Percentiles rank a stretch among this genome's conserved stretches.
Conservation (phyloP, 1,284 basidiomycete species). For the Ceratobasidium sp. region DNA sequence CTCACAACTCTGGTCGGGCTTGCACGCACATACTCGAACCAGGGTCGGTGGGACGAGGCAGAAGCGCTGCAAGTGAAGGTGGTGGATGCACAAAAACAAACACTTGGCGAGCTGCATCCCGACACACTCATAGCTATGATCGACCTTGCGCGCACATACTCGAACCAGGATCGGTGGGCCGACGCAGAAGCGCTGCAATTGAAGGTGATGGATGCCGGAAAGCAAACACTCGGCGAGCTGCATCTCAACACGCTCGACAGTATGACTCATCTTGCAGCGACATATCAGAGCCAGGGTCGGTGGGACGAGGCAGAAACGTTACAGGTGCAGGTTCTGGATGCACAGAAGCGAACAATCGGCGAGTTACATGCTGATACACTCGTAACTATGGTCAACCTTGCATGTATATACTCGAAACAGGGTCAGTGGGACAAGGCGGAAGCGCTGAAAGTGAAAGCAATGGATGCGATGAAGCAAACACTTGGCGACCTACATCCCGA, state of each 20-base stretch:
- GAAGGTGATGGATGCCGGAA: neutral
- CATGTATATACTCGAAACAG: too few species aligned
- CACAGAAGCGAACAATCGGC: neutral
- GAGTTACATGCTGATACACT: too few species aligned
- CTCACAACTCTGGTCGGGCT: neutral
- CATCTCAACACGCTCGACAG: constrained; percentile 1
- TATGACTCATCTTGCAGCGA: neutral
- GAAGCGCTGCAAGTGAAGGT: too few species aligned
- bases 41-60: neutral
- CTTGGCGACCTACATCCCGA: constrained; percentile 21
- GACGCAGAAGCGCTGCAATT: neutral
- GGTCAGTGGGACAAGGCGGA: constrained; percentile 12
- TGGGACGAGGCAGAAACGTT: neutral
- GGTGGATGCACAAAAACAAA: too few species aligned
- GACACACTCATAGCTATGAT: too few species aligned
- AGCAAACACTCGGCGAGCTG: neutral
- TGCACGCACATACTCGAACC: neutral
- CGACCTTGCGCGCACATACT: too few species aligned
- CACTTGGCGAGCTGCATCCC: too few species aligned
- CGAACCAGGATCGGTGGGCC: too few species aligned
- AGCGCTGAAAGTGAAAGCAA: neutral
- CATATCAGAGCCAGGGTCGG: neutral
- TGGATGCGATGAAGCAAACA: neutral
- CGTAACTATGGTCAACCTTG: too few species aligned
- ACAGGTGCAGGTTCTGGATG: neutral